These are phyloP conservation scores for Podaxis carcinomalis DNA, from an alignment of 768 basidiomycete genomes.

Conservation along the genomic window DNA sequence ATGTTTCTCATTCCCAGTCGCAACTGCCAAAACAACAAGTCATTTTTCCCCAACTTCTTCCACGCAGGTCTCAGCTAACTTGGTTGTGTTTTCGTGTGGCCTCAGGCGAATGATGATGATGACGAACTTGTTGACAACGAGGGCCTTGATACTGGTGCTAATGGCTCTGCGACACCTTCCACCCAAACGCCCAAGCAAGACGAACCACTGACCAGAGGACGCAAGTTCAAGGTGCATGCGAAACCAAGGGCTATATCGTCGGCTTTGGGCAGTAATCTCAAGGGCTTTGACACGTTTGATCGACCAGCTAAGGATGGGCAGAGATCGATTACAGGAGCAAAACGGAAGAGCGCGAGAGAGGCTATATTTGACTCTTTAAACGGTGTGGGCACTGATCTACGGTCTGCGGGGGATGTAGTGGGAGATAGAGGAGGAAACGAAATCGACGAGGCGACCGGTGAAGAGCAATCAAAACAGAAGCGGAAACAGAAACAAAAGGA, in stretches of 20 bases:
- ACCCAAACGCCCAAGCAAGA: not conserved
- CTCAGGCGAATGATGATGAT: not conserved
- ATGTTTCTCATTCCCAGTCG: slow-evolving; percentile 18
- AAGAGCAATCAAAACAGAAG: not conserved
- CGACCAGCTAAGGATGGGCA: slow-evolving; percentile 1
- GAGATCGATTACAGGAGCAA: slow-evolving; percentile 18
- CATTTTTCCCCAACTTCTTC: not conserved
- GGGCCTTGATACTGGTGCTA: not conserved
- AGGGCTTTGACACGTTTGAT: slow-evolving; percentile 15
- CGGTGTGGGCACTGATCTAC: slow-evolving; percentile 48
- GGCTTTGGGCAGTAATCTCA: slow-evolving; percentile 17
- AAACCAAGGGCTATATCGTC: slow-evolving; percentile 25
- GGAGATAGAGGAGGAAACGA: not conserved
- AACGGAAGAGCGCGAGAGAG: slow-evolving; percentile 37
- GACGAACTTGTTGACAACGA: not conserved
- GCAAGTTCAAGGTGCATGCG: slow-evolving; percentile 20
- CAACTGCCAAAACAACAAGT: slow-evolving; percentile 15
- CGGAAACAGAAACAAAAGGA: not conserved
- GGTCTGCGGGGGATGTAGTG: slow-evolving; percentile 18
- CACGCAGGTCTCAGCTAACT: not conserved
- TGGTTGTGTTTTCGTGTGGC: not conserved
- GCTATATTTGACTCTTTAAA: slow-evolving; percentile 38
- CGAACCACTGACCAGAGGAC: slow-evolving; percentile 5
- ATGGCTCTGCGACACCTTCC: not conserved
- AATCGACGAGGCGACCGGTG: not conserved